phyloP scores from a whole-genome alignment of 1,284 basidiomycete genomes.

The Cutaneotrichosporon dermatis region DNA sequence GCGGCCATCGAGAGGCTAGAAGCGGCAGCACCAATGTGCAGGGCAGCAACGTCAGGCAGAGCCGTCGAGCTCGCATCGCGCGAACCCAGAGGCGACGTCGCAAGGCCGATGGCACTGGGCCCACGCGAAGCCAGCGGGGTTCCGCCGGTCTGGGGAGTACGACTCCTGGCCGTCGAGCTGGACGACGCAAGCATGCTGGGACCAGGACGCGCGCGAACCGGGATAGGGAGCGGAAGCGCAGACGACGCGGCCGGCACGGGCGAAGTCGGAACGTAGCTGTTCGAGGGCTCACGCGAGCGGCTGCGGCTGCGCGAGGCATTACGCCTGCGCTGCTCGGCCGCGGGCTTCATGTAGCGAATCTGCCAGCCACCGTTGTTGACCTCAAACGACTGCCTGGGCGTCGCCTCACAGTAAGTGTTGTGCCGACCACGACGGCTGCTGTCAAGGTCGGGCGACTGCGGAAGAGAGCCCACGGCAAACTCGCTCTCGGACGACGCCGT shows the following conservation, averaged over 20 bases:
- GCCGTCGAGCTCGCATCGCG: conserved; percentile 4
- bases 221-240: conserved; percentile 14
- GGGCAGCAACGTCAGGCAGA: conserved; percentile 22
- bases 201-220: conserved; percentile 9
- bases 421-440: conserved; percentile 6
- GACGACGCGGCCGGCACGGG: background rate
- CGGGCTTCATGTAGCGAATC: conserved; percentile 26
- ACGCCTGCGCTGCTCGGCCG: background rate
- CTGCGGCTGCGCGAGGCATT: conserved; percentile 6
- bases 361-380: conserved; percentile 34
- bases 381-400: conserved; percentile 40
- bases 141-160: conserved; percentile 11
- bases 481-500: conserved; percentile 9
- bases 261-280: background rate
- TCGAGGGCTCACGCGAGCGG: conserved; percentile 9
- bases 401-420: conserved; percentile 18
- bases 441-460: conserved; percentile 5
- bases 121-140: background rate
- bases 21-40: conserved; percentile 15
- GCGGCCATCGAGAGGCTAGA: background rate
- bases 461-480: background rate
- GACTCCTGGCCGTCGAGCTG: conserved; percentile 15
- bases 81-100: background rate
- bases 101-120: background rate
- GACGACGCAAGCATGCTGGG: conserved; percentile 10